Evolutionary conservation across 768 basidiomycete genomes (phyloP).

Genomic region (Trametes villosa): DNA sequence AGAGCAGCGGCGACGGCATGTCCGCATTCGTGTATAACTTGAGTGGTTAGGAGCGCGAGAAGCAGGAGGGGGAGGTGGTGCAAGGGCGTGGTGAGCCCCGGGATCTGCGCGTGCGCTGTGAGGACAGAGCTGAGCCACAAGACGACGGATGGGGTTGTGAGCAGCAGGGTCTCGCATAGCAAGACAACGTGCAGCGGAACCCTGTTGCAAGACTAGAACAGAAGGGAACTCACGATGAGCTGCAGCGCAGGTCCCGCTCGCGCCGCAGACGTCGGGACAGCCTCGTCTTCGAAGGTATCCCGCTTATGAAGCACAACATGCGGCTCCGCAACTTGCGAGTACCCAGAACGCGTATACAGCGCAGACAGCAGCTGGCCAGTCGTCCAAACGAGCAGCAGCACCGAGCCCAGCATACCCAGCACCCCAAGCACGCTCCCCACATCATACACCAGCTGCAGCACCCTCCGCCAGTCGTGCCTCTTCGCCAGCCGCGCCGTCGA

Average conservation of each 20-base stretch:
- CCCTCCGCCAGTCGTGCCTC: conserved; percentile 29
- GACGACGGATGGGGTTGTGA: too few species aligned
- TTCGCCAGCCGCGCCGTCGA: conserved; percentile 42
- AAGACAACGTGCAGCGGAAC: neutral
- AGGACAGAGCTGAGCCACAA: neutral
- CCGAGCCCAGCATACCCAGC: conserved; percentile 51
- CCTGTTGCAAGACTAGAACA: neutral
- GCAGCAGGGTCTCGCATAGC: too few species aligned
- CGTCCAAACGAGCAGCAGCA: conserved; percentile 47
- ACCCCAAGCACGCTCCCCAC: conserved; percentile 49
- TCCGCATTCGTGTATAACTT: conserved; percentile 51
- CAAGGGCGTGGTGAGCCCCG: conserved; percentile 82
- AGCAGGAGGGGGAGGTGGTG: conserved; percentile 60
- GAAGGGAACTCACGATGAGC: conserved; percentile 37
- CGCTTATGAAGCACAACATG: neutral
- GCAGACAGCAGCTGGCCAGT: conserved; percentile 3
- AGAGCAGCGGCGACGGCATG: conserved; percentile 78
- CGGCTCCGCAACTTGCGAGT: neutral
- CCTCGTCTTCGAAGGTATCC: neutral
- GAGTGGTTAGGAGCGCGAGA: conserved; percentile 8
- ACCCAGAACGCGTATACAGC: neutral
- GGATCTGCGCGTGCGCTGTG: conserved; percentile 54
- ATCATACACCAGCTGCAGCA: conserved; percentile 48
- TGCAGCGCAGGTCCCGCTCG: conserved; percentile 11
- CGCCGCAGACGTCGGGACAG: neutral